Evolutionary conservation across 805 yeast species (phyloP), one percentile per base, ranked within the genome.

Genomic region (Candida insectalens): DNA sequence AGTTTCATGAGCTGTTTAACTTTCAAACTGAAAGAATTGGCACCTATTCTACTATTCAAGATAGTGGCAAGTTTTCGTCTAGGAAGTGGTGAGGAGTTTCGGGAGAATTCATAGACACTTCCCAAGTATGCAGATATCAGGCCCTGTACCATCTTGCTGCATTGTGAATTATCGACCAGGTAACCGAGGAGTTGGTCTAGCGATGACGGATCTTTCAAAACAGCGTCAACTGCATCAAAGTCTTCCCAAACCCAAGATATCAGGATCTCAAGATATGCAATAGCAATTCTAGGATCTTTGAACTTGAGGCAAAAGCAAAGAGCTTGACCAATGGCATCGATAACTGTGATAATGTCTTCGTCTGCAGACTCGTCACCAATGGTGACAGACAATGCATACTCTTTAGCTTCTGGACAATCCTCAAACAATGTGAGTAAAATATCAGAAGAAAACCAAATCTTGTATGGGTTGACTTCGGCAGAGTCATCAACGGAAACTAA

Each of bases 161-260:
- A 51, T 14, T 48, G 59, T 45, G 34, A 30, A 1, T 69, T 53
- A 19, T 68, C 71, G 2, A 75, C 66, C 8, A 84, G 61, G 38
- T 74, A 80, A 1, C 88, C 71, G 4, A 89, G 53, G 7, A 89
- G 57, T 0, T 89, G 70, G 41, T 73, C 79, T 4, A 83, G 51
- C n/a, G 69, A 69, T 0, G 89, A 66, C 1, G 74, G 51, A 33
- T 85, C 94, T 6, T 69, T 62, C 28, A 87, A 58, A 46, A 92
- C 81, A 44, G 78, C 85, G 47, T 81, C 66, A 2, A 83, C 87
- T 0, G 92, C 88, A 2, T 63, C 63, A 12, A 70, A 65, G 50
- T 85, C 85, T 44, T 83, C 95, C 59, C 67, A 88, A 21, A 84
- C 51, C 88, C 95, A 83, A 7, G 67, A 64, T 0, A 77, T 69